phyloP scores from a whole-genome alignment of 768 basidiomycete genomes.

The Dioszegia hungarica region DNA sequence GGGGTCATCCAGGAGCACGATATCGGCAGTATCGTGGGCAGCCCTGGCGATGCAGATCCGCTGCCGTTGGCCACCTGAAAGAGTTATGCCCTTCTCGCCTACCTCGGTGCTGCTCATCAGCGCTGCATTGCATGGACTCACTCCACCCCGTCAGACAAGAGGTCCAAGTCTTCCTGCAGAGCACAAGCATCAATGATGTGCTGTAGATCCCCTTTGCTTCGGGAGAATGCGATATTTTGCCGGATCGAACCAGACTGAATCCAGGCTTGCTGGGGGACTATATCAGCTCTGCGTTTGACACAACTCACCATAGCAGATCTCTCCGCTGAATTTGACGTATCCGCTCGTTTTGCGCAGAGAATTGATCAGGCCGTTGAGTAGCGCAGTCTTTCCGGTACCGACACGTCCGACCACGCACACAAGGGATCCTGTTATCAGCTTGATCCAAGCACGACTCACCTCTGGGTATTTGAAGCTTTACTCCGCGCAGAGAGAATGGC shows the following conservation, averaged over 20 bases:
- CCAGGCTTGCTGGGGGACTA: constrained; percentile 47
- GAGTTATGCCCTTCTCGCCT: constrained; percentile 64
- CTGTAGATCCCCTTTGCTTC: constrained; percentile 24
- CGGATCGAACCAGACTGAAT: constrained; percentile 43
- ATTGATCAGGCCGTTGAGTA: constrained; percentile 40
- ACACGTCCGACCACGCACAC: constrained; percentile 45
- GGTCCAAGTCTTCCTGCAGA: constrained; percentile 29
- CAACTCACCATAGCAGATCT: constrained; percentile 30
- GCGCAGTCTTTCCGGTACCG: constrained; percentile 45
- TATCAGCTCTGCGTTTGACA: background rate
- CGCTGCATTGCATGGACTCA: constrained; percentile 53
- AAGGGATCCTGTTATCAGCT: constrained; percentile 22
- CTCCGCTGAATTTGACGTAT: constrained; percentile 31
- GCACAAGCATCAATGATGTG: constrained; percentile 41
- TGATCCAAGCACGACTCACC: constrained; percentile 9
- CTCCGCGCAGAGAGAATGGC: constrained; percentile 56
- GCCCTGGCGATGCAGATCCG: constrained; percentile 42
- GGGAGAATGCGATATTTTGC: constrained; percentile 45
- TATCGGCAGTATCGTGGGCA: constrained; percentile 28
- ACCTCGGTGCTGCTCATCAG: constrained; percentile 57
- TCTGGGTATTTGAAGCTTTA: constrained; percentile 54
- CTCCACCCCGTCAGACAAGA: constrained; percentile 25
- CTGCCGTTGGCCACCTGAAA: constrained; percentile 48
- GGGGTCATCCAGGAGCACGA: constrained; percentile 49
- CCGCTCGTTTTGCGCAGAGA: constrained; percentile 37